Evolutionary conservation across 306 rosid species (phyloP).

Genomic region (Cyamopsis tetragonoloba): DNA sequence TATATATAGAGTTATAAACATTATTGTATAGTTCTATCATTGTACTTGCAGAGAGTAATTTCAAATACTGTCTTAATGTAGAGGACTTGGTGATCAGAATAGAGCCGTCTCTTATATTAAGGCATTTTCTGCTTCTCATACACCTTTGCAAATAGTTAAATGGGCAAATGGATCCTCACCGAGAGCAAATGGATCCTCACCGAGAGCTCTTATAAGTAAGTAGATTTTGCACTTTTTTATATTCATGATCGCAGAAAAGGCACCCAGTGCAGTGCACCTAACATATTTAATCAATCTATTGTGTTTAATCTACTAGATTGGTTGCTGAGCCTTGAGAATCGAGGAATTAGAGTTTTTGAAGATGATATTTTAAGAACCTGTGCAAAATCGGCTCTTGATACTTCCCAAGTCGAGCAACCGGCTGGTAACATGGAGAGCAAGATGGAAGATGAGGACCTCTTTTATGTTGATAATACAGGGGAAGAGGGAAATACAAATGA

Average conservation of each 20-base stretch:
- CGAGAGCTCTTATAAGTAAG: slow-evolving; percentile 57
- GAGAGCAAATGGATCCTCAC: slow-evolving; percentile 44
- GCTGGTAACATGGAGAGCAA: slow-evolving; percentile 33
- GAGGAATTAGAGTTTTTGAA: slow-evolving; percentile 59
- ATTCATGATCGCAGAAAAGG: not conserved
- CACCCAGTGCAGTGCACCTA: not conserved
- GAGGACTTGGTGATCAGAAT: slow-evolving; percentile 66
- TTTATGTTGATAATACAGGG: slow-evolving; percentile 54
- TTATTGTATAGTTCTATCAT: not conserved
- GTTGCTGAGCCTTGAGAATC: slow-evolving; percentile 60
- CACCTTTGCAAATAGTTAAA: slow-evolving; percentile 49
- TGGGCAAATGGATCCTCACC: slow-evolving; percentile 54
- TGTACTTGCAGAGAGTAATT: slow-evolving; percentile 3
- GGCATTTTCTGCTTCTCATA: slow-evolving; percentile 56
- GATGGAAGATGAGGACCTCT: slow-evolving; percentile 43
- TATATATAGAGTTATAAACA: too few relatives aligned
- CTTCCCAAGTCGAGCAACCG: slow-evolving; percentile 21
- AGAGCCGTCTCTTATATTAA: slow-evolving; percentile 50
- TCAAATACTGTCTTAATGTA: slow-evolving; percentile 28
- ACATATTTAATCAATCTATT: slow-evolving; percentile 9
- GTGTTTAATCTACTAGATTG: slow-evolving; percentile 48
- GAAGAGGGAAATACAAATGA: slow-evolving; percentile 29
- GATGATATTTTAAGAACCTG: slow-evolving; percentile 37
- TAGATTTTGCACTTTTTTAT: not conserved
- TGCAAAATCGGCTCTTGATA: slow-evolving; percentile 34